Evolutionary conservation across 768 basidiomycete genomes (phyloP).

Genomic region (Mycena epipterygia): DNA sequence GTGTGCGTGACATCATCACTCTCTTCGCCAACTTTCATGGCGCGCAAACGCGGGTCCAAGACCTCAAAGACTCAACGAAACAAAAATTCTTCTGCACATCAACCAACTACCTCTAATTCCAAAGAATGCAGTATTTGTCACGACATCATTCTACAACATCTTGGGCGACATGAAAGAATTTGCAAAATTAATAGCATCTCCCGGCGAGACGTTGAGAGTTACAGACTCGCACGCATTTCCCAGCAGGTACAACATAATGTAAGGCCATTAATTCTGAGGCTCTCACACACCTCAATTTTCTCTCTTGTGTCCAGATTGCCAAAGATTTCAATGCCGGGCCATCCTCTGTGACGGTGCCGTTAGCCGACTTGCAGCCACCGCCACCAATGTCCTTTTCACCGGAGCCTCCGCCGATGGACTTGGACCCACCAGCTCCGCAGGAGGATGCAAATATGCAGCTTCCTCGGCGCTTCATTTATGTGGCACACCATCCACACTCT

Average conservation of each 20-base stretch:
- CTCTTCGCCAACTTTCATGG: not conserved
- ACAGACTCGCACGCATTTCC: not conserved
- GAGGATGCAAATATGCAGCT: not conserved
- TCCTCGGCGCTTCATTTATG: constrained; percentile 4
- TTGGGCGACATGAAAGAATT: constrained; percentile 15
- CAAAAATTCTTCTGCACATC: not conserved
- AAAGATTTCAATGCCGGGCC: not conserved
- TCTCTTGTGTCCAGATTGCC: not conserved
- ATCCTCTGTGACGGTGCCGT: not conserved
- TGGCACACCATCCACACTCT: constrained; percentile 14
- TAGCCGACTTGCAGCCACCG: not conserved
- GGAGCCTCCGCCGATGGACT: not conserved
- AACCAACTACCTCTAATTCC: not conserved
- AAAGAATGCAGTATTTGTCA: constrained; percentile 15
- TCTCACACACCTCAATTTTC: not conserved
- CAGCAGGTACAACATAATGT: not conserved
- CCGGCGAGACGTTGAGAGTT: not conserved
- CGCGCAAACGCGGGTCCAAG: constrained; percentile 2
- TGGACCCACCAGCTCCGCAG: not conserved
- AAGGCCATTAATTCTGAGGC: not conserved
- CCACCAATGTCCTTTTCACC: not conserved
- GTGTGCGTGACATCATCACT: not conserved
- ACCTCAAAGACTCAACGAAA: not conserved
- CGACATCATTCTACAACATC: constrained; percentile 5
- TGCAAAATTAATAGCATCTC: constrained; percentile 5